Conservation (phyloP, 257 asterid genomes). For the Ilex asprella region DNA sequence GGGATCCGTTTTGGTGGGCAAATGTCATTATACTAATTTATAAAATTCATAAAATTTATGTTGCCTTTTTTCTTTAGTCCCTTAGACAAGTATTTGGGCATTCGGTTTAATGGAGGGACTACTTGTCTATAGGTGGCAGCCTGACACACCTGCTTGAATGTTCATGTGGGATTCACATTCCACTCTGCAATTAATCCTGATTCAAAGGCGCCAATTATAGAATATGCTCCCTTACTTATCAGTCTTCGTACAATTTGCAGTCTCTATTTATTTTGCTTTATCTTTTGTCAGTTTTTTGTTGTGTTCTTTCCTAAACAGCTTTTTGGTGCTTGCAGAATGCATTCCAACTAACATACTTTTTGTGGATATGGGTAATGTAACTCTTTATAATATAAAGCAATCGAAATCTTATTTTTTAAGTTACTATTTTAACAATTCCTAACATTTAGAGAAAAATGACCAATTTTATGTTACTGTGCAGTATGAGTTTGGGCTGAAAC, state of each 20-base stretch:
- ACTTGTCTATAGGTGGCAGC: no score
- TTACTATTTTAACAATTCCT: neutral
- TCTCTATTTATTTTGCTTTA: neutral
- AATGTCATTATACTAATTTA: no score
- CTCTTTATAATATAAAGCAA: neutral
- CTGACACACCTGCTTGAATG: no score
- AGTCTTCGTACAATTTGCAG: neutral
- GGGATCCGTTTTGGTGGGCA: no score
- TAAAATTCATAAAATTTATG: no score
- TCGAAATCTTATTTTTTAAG: neutral
- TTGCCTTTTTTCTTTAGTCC: no score
- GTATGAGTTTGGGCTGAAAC: slow-evolving; percentile 13
- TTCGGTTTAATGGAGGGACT: no score
- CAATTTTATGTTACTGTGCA: slow-evolving; percentile 5
- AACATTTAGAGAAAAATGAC: neutral
- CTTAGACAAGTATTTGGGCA: no score
- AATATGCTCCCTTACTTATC: neutral
- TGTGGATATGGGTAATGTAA: slow-evolving; percentile 31
- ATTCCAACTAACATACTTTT: slow-evolving; percentile 27
- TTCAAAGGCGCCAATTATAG: neutral
- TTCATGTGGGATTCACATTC: no score
- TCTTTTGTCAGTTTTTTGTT: neutral
- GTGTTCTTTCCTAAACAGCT: neutral
- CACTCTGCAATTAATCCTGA: neutral
- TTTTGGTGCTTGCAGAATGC: slow-evolving; percentile 17